A percentile compares a stretch with the other conserved stretches of the same genome.
Conservation (phyloP, 495 filamentous ascomycete species). For the Xylaria castorea region DNA sequence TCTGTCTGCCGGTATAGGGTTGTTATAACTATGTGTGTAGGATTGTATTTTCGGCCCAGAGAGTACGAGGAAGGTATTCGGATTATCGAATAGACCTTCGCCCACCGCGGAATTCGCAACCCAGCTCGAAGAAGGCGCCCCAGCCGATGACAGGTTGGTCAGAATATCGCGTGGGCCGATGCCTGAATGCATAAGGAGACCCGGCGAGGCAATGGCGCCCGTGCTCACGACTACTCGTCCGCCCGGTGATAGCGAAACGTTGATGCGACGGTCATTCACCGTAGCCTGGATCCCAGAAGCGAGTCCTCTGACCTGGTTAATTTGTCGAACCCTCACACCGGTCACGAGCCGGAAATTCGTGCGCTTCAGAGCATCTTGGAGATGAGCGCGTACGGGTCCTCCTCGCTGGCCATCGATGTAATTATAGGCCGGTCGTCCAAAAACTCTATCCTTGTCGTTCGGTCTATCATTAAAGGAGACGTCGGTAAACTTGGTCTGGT, state of each 20-base stretch:
- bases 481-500: constrained; percentile 55
- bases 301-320: constrained; percentile 54
- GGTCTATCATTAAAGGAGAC: constrained; percentile 58
- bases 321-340: constrained; percentile 54
- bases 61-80: constrained; percentile 54
- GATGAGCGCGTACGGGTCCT: constrained; percentile 63
- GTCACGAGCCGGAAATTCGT: constrained; percentile 61
- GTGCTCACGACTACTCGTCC: constrained; percentile 62
- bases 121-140: constrained; percentile 39
- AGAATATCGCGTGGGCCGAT: constrained; percentile 50
- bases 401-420: constrained; percentile 60
- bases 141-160: constrained; percentile 32
- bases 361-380: constrained; percentile 56
- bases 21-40: constrained; percentile 46
- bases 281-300: constrained; percentile 55
- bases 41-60: constrained; percentile 41
- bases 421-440: constrained; percentile 59
- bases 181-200: constrained; percentile 63
- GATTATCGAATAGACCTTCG: constrained; percentile 51
- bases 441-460: constrained; percentile 61
- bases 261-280: constrained; percentile 49
- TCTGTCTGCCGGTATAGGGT: constrained; percentile 40
- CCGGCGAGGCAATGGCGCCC: constrained; percentile 62
- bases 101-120: constrained; percentile 48
- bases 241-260: constrained; percentile 49